Conservation (phyloP, 2,329 filamentous ascomycete species). For the Gaeumannomyces tritici region DNA sequence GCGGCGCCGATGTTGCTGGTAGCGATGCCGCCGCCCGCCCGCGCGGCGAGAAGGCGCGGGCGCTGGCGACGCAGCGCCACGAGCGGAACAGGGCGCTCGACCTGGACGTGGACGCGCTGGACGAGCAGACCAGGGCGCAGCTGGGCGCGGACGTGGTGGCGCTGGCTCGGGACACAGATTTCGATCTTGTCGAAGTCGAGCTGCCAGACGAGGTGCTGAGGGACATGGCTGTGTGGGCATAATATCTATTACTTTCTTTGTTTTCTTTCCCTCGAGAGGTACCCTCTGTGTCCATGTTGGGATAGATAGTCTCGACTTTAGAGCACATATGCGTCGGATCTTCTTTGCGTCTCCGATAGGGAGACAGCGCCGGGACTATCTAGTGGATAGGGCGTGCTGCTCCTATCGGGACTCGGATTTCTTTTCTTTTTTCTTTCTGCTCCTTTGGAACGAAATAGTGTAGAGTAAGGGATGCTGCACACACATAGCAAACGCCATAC, state of each 20-base stretch:
- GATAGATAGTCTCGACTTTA: background rate
- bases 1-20: background rate
- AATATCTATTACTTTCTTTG: background rate
- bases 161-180: slow-evolving; percentile 4
- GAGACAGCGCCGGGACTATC: too few species aligned
- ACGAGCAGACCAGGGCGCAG: slow-evolving; percentile 7
- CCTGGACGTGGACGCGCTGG: slow-evolving; percentile 8
- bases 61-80: background rate
- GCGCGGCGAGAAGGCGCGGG: background rate
- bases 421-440: too few species aligned
- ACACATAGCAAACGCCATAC: too few species aligned
- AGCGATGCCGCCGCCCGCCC: too few species aligned
- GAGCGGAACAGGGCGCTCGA: slow-evolving; percentile 6
- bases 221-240: background rate
- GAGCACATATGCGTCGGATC: background rate
- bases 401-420: too few species aligned
- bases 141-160: slow-evolving; percentile 14
- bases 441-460: too few species aligned
- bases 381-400: too few species aligned
- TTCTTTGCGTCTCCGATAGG: too few species aligned
- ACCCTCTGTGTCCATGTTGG: background rate
- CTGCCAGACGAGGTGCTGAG: background rate
- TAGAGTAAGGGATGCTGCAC: too few species aligned
- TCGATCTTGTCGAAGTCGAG: background rate
- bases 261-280: too few species aligned